These are phyloP conservation scores for Colletotrichum australisinense DNA, from an alignment of 2,329 filamentous ascomycete species.

Conservation along the genomic window DNA sequence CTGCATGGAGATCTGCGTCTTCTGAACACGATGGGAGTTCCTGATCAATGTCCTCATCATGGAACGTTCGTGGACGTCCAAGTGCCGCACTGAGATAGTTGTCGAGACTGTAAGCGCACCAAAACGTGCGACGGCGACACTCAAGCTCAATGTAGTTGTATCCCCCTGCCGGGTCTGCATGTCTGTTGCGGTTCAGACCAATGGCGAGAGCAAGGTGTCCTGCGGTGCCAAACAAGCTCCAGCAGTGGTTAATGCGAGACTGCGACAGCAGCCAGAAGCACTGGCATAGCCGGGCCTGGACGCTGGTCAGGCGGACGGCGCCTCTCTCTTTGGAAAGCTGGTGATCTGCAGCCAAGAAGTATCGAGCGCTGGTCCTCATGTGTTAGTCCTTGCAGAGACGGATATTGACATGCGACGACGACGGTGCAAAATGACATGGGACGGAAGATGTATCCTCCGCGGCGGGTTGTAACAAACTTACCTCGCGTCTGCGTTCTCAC, in stretches of 20 bases:
- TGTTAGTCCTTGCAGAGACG: not conserved
- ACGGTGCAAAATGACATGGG: not conserved
- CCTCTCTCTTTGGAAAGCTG: conserved; percentile 53
- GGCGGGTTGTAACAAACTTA: not conserved
- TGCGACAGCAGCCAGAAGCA: conserved; percentile 56
- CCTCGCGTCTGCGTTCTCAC: conserved; percentile 31
- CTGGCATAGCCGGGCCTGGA: conserved; percentile 54
- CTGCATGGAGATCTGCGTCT: conserved; percentile 48
- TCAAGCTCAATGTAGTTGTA: conserved; percentile 50
- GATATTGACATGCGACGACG: not conserved
- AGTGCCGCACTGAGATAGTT: conserved; percentile 73
- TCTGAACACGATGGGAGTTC: conserved; percentile 66
- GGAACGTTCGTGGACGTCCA: conserved; percentile 70
- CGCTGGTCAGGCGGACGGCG: conserved; percentile 50
- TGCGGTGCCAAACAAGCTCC: conserved; percentile 57
- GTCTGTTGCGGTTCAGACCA: conserved; percentile 51
- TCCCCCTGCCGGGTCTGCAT: conserved; percentile 36
- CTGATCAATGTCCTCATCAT: conserved; percentile 74
- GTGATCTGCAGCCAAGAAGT: conserved; percentile 50
- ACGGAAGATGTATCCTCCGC: not conserved
- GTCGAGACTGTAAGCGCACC: conserved; percentile 73
- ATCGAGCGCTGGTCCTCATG: conserved; percentile 40
- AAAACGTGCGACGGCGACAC: conserved; percentile 63
- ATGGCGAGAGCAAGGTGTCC: conserved; percentile 52
- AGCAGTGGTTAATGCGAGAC: conserved; percentile 60